Conservation (phyloP, 345 rosid species). For the Moricandia moricandioides region DNA sequence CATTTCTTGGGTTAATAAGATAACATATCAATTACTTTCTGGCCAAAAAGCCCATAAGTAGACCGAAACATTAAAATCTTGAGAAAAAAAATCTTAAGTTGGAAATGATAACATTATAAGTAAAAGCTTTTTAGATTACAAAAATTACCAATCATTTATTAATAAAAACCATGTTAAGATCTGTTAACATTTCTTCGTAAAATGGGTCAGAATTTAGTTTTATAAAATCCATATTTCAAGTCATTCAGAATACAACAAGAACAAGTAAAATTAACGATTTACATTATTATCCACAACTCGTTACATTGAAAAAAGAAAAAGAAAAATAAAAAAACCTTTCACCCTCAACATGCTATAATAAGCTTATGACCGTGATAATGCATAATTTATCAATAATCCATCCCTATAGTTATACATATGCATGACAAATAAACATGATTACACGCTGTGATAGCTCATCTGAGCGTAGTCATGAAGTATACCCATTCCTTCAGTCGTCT, state of each 20-base stretch:
- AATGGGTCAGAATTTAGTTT: neutral
- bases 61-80: neutral
- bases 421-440: slow-evolving; percentile 11
- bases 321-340: neutral
- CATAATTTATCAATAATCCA: slow-evolving; percentile 27
- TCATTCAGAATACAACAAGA: neutral
- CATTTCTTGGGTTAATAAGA: neutral
- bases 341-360: slow-evolving; percentile 27
- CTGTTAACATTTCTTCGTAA: neutral
- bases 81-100: neutral
- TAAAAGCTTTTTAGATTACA: neutral
- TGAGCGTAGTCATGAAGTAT: slow-evolving; percentile 55
- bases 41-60: neutral
- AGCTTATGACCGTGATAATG: slow-evolving; percentile 31
- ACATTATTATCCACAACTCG: slow-evolving; percentile 59
- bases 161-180: neutral
- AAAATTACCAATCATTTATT: neutral
- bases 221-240: neutral
- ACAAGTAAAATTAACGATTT: slow-evolving; percentile 30
- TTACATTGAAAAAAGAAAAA: slow-evolving; percentile 39
- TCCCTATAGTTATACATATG: slow-evolving; percentile 28
- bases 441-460: slow-evolving; percentile 57
- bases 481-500: slow-evolving; percentile 41
- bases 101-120: neutral
- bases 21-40: neutral